phyloP scores from a whole-genome alignment of 2,329 filamentous ascomycete species.

The Hypoxylon rubiginosum region DNA sequence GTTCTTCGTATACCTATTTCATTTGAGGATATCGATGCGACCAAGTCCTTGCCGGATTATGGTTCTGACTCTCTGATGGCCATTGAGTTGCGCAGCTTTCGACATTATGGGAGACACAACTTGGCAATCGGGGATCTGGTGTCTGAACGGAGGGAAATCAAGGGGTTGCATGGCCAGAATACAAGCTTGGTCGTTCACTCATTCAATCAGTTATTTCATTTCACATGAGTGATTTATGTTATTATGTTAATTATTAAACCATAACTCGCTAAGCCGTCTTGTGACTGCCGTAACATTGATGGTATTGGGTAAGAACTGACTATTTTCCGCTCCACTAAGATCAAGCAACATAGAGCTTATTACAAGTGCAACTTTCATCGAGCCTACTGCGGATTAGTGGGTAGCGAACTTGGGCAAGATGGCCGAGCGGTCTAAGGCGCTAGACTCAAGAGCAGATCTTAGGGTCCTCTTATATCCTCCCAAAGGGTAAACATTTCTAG shows the following conservation, averaged over 20 bases:
- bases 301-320: background rate
- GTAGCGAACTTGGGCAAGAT: slow-evolving; percentile 26
- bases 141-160: too few relatives aligned
- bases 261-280: too few relatives aligned
- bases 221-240: too few relatives aligned
- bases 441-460: slow-evolving; percentile 34
- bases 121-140: too few relatives aligned
- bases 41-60: background rate
- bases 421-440: slow-evolving; percentile 40
- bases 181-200: too few relatives aligned
- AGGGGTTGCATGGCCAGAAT: too few relatives aligned
- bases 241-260: too few relatives aligned
- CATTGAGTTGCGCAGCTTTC: background rate
- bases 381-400: too few relatives aligned
- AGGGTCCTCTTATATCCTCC: slow-evolving; percentile 12
- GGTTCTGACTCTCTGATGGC: background rate
- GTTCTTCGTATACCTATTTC: background rate
- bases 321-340: background rate
- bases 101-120: background rate
- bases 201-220: too few relatives aligned
- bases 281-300: too few relatives aligned
- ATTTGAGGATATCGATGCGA: background rate
- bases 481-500: slow-evolving; percentile 24
- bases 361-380: background rate
- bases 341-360: background rate